These are phyloP conservation scores for Lithohypha guttulata DNA, from an alignment of 2,329 filamentous ascomycete species.

Conservation along the genomic window DNA sequence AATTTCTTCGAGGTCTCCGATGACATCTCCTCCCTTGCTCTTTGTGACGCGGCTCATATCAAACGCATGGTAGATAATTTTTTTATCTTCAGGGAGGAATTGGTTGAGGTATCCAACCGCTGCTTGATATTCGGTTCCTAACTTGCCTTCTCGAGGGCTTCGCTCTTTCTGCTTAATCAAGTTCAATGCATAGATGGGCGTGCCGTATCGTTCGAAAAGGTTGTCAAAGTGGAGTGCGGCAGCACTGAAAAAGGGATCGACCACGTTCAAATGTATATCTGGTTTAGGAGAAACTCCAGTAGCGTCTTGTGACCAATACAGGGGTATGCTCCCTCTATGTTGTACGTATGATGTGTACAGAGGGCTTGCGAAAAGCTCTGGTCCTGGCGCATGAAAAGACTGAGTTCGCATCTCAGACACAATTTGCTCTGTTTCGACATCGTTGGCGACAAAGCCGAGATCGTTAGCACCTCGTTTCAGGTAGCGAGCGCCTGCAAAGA, in stretches of 20 bases:
- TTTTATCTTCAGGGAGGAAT: constrained; percentile 70
- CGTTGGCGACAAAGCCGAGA: constrained; percentile 89
- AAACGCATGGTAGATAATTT: constrained; percentile 89
- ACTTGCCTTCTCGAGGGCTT: constrained; percentile 80
- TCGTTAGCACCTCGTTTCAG: constrained; percentile 93
- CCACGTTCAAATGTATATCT: constrained; percentile 87
- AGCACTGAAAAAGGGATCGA: constrained; percentile 90
- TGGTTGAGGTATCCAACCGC: constrained; percentile 90
- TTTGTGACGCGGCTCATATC: constrained; percentile 97
- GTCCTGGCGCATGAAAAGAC: constrained; percentile 86
- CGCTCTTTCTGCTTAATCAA: constrained; percentile 82
- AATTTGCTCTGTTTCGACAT: constrained; percentile 97
- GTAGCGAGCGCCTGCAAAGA: constrained; percentile 89
- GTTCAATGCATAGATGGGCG: constrained; percentile 84
- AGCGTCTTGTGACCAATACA: constrained; percentile 96
- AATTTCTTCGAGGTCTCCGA: constrained; percentile 78
- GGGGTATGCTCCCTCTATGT: constrained; percentile 88
- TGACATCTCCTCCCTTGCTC: constrained; percentile 83
- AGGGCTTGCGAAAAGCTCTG: constrained; percentile 73
- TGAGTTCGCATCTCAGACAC: constrained; percentile 90
- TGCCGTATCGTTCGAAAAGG: constrained; percentile 83
- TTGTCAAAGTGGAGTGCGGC: constrained; percentile 93
- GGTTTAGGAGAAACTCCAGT: constrained; percentile 93
- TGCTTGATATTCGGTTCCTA: constrained; percentile 75
- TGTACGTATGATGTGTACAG: constrained; percentile 95